Conservation (phyloP, 169 alveolate genomes). For the Miamiensis avidus region DNA sequence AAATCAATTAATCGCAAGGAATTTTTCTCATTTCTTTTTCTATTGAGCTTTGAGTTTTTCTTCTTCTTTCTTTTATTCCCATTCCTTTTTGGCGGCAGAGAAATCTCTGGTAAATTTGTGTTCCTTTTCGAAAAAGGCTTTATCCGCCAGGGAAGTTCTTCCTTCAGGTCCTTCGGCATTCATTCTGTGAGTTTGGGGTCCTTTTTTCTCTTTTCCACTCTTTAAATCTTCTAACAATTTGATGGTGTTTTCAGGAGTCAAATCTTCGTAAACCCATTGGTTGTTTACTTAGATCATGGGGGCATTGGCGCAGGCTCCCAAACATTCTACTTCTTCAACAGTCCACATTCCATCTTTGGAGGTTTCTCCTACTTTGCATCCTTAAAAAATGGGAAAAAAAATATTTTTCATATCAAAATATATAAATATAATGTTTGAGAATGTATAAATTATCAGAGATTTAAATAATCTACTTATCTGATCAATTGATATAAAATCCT, state of each 20-base stretch:
- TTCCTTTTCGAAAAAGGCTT: slow-evolving; percentile 8
- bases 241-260: slow-evolving; percentile 71
- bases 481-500: too few species aligned
- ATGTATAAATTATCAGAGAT: too few species aligned
- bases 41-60: slow-evolving; percentile 45
- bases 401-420: too few species aligned
- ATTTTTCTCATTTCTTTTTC: slow-evolving; percentile 8
- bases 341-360: slow-evolving; percentile 78
- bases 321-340: slow-evolving; percentile 76
- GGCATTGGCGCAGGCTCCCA: slow-evolving; percentile 85
- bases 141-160: slow-evolving; percentile 62
- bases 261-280: slow-evolving; percentile 66
- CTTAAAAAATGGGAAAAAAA: not conserved
- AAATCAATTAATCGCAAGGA: too few species aligned
- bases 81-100: slow-evolving; percentile 39
- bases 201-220: slow-evolving; percentile 64
- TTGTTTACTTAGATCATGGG: slow-evolving; percentile 82
- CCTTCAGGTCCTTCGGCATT: slow-evolving; percentile 75
- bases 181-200: slow-evolving; percentile 74
- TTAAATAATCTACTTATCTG: too few species aligned
- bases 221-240: slow-evolving; percentile 55
- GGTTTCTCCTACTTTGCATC: slow-evolving; percentile 59
- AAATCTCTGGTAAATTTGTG: slow-evolving; percentile 29
- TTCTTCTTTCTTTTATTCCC: slow-evolving; percentile 39
- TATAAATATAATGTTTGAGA: too few species aligned